phyloP scores from a whole-genome alignment of 306 rosid species.

The Albizia julibrissin region DNA sequence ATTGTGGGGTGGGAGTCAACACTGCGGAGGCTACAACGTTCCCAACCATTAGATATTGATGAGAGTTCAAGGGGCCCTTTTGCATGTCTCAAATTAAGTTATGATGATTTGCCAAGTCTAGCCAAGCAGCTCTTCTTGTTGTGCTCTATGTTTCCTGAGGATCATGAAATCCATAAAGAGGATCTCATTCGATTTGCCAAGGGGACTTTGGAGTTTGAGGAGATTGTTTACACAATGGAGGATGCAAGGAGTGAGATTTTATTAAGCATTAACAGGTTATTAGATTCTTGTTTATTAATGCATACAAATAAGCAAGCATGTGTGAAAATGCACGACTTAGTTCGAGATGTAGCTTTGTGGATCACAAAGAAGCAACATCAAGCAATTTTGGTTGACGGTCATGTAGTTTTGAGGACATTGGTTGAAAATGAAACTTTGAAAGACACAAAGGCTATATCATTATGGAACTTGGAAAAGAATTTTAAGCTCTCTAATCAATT shows the following conservation, averaged over 20 bases:
- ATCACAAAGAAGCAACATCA: not conserved
- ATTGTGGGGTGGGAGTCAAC: not conserved
- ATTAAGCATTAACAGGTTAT: not conserved
- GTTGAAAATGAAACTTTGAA: not conserved
- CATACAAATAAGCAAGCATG: accelerated
- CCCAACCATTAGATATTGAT: not conserved
- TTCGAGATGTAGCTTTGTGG: constrained; percentile 8
- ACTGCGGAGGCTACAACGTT: not conserved
- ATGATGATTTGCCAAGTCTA: not conserved
- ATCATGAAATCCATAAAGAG: not conserved
- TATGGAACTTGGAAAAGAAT: not conserved
- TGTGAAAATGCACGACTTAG: constrained; percentile 5
- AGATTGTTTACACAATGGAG: not conserved
- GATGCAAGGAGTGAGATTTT: not conserved
- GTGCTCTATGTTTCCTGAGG: not conserved
- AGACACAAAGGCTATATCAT: not conserved
- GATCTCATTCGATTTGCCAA: not conserved
- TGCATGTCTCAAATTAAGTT: constrained; percentile 5
- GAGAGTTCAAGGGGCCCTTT: not conserved
- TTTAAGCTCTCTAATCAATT: not conserved
- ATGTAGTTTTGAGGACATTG: not conserved
- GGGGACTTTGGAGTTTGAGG: not conserved
- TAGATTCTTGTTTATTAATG: not conserved
- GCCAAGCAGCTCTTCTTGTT: not conserved
- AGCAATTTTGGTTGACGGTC: not conserved